Base-by-base conservation (phyloP, 2,329 filamentous ascomycete species). In the Paradendryphiella salina region DNA sequence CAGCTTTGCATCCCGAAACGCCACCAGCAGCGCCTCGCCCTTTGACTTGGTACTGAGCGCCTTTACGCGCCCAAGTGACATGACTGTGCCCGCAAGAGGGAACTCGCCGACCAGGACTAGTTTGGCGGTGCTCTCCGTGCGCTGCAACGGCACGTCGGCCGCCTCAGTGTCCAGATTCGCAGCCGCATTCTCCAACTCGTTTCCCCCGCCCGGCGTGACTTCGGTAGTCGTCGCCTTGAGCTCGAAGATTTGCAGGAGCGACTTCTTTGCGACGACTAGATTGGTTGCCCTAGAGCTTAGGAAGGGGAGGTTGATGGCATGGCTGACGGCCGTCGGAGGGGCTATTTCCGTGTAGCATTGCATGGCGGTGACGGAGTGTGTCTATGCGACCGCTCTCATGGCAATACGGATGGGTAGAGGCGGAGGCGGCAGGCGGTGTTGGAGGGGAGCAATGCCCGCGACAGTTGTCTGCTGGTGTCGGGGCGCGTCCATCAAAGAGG, bases 331-430 rank as follows among this genome's bases (percentile, higher is more conserved):
- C 73, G 92, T 95, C 46, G 94, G 92, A 79, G 93, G 89, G 73
- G 90, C 86, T 73, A 99, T 82, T 81, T 99, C 94, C 70, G 90
- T 92, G 78, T 97, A 97, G 81, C 90, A 96, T 84, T 97, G 93
- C 93, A 97, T 97, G 67, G 50, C 29, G 36, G 35, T 33, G 41
- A 43, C 33, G 3, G 23, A 35, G 20, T 21, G 26, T 21, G 26
- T 23, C 31, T 43, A 39, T 28, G 33, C 35, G 15, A 32, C 50
- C 6, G 57, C 44, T 40, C 52, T 52, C 52, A 50, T 59, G 64
- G 67, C 66, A 46, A 40, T 47, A 39, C 34, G 46, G 28, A 45
- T 13, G 15, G 31, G 41, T 31, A 14, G 18, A 18, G 35, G 23
- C 17, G 32, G 28, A n/a, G n/a, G n/a, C n/a, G n/a, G n/a, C n/a